These are phyloP conservation scores for Cynanchum wilfordii DNA, from an alignment of 257 asterid species.

Conservation along the genomic window DNA sequence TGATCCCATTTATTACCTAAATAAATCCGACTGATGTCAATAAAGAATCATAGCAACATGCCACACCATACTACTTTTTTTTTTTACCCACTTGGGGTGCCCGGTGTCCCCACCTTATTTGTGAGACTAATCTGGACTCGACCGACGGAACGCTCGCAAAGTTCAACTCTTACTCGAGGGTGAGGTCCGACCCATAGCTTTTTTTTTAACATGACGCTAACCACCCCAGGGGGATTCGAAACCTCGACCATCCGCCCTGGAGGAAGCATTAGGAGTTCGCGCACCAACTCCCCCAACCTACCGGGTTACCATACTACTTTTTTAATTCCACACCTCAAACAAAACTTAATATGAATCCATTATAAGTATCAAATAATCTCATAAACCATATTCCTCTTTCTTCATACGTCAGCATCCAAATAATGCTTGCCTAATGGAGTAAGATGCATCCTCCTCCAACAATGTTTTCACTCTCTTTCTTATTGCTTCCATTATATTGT, in stretches of 20 bases:
- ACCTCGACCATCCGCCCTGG: no score
- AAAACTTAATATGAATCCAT: background rate
- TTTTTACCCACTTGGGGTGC: no score
- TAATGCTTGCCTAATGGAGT: background rate
- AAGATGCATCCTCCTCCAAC: background rate
- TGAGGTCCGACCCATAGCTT: no score
- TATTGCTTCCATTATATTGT: background rate
- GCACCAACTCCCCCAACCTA: no score
- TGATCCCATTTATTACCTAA: slow-evolving; percentile 89
- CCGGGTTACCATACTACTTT: slow-evolving; percentile 2
- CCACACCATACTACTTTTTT: no score
- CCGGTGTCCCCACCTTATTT: no score
- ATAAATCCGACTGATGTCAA: slow-evolving; percentile 24
- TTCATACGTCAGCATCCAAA: background rate
- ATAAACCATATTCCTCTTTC: background rate
- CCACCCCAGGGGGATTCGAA: no score
- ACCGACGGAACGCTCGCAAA: no score
- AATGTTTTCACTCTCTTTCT: background rate
- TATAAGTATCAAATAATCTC: background rate
- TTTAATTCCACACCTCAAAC: background rate
- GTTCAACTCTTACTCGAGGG: no score
- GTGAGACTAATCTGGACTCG: no score
- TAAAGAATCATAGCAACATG: slow-evolving; percentile 11
- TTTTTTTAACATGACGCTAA: no score
- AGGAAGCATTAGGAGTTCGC: no score